These are phyloP conservation scores for Russula compacta DNA, from an alignment of 768 basidiomycete species.

Conservation along the genomic window DNA sequence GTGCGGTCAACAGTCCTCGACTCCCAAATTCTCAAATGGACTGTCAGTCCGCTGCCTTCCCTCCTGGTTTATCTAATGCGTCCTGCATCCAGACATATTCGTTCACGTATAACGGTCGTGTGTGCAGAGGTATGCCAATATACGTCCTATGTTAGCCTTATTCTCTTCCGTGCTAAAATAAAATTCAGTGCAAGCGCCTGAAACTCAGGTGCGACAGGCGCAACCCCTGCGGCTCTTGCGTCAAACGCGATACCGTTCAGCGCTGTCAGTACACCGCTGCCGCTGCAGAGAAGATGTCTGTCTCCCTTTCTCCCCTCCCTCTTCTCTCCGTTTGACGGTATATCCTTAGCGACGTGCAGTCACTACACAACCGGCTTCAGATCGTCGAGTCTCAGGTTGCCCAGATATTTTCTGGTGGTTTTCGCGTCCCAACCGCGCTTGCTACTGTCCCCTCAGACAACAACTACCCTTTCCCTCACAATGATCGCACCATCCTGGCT, in stretches of 20 bases:
- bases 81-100: constrained; percentile 43
- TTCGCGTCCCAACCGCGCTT: constrained; percentile 7
- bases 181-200: constrained; percentile 68
- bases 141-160: neutral
- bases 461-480: constrained; percentile 24
- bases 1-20: constrained; percentile 3
- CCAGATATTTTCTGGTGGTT: constrained; percentile 29
- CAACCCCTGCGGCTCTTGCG: constrained; percentile 67
- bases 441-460: constrained; percentile 11
- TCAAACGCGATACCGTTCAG: constrained; percentile 65
- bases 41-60: constrained; percentile 21
- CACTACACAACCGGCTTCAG: constrained; percentile 71
- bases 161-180: neutral
- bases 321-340: neutral
- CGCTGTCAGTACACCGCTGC: constrained; percentile 74
- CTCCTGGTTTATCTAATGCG: neutral
- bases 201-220: constrained; percentile 81
- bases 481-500: constrained; percentile 33
- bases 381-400: constrained; percentile 56
- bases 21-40: constrained; percentile 26
- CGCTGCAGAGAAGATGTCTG: constrained; percentile 78
- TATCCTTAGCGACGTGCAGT: constrained; percentile 58
- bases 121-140: constrained; percentile 58
- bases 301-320: constrained; percentile 10
- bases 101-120: constrained; percentile 71